A percentile compares a stretch with the other conserved stretches of the same genome.
Evolutionary conservation across 2,329 filamentous ascomycete genomes (phyloP).

Genomic region (Trichoderma aggressivum): DNA sequence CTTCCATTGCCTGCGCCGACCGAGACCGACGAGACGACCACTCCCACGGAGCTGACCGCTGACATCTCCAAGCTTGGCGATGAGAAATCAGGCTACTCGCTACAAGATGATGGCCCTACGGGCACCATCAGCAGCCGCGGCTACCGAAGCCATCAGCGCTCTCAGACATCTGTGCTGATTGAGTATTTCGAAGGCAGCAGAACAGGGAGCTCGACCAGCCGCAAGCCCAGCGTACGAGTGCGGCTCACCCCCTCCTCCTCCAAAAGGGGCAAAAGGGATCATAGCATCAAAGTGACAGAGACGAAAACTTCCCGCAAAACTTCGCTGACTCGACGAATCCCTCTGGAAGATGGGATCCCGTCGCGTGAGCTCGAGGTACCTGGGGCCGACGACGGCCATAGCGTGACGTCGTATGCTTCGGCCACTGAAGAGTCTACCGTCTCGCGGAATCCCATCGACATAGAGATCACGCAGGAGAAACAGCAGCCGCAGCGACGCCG

Average conservation of each 20-base stretch:
- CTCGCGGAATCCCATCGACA: constrained; percentile 74
- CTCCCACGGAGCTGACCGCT: constrained; percentile 60
- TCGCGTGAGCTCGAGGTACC: constrained; percentile 43
- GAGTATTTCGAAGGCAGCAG: constrained; percentile 91
- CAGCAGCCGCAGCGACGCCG: constrained; percentile 56
- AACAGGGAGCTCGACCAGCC: constrained; percentile 53
- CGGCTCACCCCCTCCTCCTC: constrained; percentile 80
- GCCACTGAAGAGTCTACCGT: constrained; percentile 77
- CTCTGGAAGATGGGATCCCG: constrained; percentile 43
- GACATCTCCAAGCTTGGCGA: constrained; percentile 67
- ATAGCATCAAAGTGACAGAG: constrained; percentile 76
- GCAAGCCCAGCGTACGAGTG: constrained; percentile 76
- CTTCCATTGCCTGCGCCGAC: constrained; percentile 76
- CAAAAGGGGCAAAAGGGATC: constrained; percentile 62
- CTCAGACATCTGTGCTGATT: constrained; percentile 87
- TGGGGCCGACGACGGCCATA: constrained; percentile 60
- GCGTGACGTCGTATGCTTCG: constrained; percentile 72
- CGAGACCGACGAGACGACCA: constrained; percentile 63
- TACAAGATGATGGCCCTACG: constrained; percentile 83
- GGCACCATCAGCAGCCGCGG: constrained; percentile 83
- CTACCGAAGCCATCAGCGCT: constrained; percentile 53
- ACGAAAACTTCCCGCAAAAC: constrained; percentile 69
- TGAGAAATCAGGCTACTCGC: constrained; percentile 71
- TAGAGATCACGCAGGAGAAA: constrained; percentile 71
- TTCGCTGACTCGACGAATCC: constrained; percentile 52